Base-by-base conservation (phyloP, 2,329 filamentous ascomycete genomes). In the Arthroderma sp. region DNA sequence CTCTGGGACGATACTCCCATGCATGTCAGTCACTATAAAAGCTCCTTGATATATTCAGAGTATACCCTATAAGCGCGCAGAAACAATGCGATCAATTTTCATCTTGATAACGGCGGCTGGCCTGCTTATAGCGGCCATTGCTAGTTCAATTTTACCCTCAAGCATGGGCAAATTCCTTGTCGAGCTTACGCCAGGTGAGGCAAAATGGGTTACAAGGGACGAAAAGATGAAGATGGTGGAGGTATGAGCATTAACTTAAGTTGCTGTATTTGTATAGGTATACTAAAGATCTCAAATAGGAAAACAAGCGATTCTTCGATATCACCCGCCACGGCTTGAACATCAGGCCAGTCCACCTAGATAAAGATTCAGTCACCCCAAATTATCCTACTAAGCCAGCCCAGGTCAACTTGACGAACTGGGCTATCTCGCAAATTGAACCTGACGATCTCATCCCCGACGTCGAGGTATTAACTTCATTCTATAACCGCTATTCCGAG, bases 401-500 rank as follows among this genome's bases (percentile, higher is more conserved):
- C 30, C 39, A 40, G 29, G 7, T 27, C 28, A 29, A 33, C 5
- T 31, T 37, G 36, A 40, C 42, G 29, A 43, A 39, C 6, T 34
- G 31, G 5, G 34, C 38, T 34, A 42, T 47, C 40, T n/a, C 10
- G 27, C 36, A 43, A 43, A 29, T 47, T 29, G 31, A 28, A 34
- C 30, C 29, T n/a, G 30, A 5, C 29, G 28, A 27, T 30, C 38
- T 47, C 38, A 43, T 9, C 29, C 41, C 37, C 10, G 40, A 42
- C 38, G 38, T 47, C 10, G 9, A 33, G 29, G 42, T 38, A 8
- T 40, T 47, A 9, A 42, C 45, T 15, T 38, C 40, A 29, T 47
- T 47, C 45, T 27, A 39, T 40, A 47, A 42, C 22, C 45, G 45
- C 29, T 47, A 47, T 29, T 43, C 41, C 11, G 38, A 31, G 40